Percentiles rank a stretch among this genome's conserved stretches.
phyloP scores from a whole-genome alignment of 768 basidiomycete genomes.

The Polyporus arcularius region DNA sequence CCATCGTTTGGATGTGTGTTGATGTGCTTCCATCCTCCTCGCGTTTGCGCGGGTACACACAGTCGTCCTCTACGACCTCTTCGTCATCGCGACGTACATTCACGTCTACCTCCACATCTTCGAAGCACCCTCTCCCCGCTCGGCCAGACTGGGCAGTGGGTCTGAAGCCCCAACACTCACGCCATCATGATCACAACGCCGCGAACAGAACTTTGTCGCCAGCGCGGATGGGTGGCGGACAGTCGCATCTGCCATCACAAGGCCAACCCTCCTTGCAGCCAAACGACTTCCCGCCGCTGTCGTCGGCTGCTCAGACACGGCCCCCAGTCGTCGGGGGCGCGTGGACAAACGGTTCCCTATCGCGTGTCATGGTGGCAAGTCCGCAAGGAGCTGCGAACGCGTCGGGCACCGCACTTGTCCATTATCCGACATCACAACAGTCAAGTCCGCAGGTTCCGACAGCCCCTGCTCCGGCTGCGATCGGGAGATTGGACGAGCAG shows the following conservation, averaged over 20 bases:
- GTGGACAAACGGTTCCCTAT: conserved; percentile 63
- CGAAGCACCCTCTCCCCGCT: conserved; percentile 76
- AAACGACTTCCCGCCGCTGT: conserved; percentile 72
- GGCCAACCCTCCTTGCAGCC: conserved; percentile 47
- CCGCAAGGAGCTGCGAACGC: conserved; percentile 23
- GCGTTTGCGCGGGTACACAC: conserved; percentile 4
- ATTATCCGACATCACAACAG: conserved; percentile 35
- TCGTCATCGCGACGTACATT: conserved; percentile 79
- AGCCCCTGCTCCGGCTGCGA: conserved; percentile 4
- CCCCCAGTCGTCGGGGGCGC: conserved; percentile 60
- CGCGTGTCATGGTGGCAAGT: conserved; percentile 49
- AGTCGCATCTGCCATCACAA: conserved; percentile 21
- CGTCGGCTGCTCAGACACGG: conserved; percentile 42
- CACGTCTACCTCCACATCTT: conserved; percentile 77
- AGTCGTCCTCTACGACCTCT: conserved; percentile 79
- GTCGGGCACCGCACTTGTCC: conserved; percentile 37
- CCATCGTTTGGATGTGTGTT: conserved; percentile 9
- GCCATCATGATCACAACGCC: conserved; percentile 54
- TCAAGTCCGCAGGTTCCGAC: conserved; percentile 22
- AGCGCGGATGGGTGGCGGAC: conserved; percentile 28
- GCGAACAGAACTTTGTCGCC: conserved; percentile 42
- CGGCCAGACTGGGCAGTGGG: conserved; percentile 91
- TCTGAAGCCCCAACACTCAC: conserved; percentile 61
- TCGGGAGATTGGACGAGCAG: conserved; percentile 42
- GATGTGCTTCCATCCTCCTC: neutral